phyloP scores from a whole-genome alignment of 345 rosid species.

The Bruguiera parviflora region DNA sequence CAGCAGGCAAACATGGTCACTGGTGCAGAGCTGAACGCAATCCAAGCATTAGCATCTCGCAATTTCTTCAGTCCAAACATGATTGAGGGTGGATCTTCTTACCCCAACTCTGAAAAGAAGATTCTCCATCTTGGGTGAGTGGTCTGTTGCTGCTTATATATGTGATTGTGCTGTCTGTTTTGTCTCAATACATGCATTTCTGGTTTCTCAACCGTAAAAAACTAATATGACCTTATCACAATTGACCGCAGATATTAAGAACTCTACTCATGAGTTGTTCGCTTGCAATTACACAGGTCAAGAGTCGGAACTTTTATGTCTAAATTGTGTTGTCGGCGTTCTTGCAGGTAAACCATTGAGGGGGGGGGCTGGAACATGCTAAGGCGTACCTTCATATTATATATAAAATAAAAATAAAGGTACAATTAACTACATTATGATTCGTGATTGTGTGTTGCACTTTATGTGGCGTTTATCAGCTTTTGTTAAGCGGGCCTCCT shows the following conservation, averaged over 20 bases:
- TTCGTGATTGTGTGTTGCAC: not conserved
- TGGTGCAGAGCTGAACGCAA: constrained; percentile 65
- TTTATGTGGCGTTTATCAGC: too few species aligned
- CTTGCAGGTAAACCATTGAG: constrained; percentile 18
- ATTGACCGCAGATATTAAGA: too few species aligned
- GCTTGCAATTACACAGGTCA: too few species aligned
- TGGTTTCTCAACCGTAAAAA: too few species aligned
- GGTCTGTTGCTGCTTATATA: too few species aligned
- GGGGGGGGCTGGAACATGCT: not conserved
- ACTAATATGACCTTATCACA: too few species aligned
- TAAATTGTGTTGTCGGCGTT: not conserved
- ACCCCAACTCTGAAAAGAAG: constrained; percentile 71
- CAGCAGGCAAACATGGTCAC: constrained; percentile 71
- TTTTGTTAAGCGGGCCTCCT: too few species aligned
- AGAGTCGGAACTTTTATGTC: too few species aligned
- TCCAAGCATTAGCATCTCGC: constrained; percentile 78
- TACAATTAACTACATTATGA: not conserved
- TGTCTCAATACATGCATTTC: too few species aligned
- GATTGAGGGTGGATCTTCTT: constrained; percentile 43
- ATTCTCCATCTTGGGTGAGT: constrained; percentile 73
- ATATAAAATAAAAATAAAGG: constrained; percentile 1
- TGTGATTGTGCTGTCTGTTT: too few species aligned
- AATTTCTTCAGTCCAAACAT: constrained; percentile 70
- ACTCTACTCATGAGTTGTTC: too few species aligned
- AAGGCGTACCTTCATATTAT: not conserved